Evolutionary conservation across 129 eudicot species (phyloP).

Genomic region (Centrapalus pauciflorus): DNA sequence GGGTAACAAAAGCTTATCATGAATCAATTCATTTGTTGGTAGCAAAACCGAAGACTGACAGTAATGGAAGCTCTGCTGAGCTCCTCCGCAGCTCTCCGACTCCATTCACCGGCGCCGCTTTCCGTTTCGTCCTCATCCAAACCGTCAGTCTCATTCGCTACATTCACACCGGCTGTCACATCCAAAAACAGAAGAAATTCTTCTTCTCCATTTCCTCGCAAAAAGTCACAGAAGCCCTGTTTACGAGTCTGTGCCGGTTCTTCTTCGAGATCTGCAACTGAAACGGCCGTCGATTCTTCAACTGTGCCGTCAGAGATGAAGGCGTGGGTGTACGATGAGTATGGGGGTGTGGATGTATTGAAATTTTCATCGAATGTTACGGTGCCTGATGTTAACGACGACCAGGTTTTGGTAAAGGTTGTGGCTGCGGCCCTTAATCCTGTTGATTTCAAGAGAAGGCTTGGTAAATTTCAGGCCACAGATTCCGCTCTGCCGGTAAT

Average conservation of each 20-base stretch:
- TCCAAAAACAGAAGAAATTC: background rate
- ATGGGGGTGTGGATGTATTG: conserved; percentile 86
- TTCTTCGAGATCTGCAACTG: conserved; percentile 48
- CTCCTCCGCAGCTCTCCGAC: conserved; percentile 57
- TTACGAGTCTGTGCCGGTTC: conserved; percentile 44
- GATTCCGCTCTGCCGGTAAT: conserved; percentile 93
- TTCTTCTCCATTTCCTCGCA: background rate
- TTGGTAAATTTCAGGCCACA: conserved; percentile 81
- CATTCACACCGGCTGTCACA: conserved; percentile 22
- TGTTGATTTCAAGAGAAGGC: conserved; percentile 78
- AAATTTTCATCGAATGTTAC: conserved; percentile 45
- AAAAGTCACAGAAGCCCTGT: background rate
- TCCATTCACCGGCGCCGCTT: conserved; percentile 31
- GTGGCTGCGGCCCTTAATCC: conserved; percentile 93
- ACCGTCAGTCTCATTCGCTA: conserved; percentile 21
- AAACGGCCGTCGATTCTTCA: conserved; percentile 35
- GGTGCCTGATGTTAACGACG: conserved; percentile 69
- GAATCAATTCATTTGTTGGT: background rate
- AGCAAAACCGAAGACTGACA: background rate
- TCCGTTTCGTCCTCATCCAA: conserved; percentile 32
- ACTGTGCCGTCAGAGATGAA: conserved; percentile 69
- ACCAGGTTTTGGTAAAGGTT: conserved; percentile 89
- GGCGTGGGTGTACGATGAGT: conserved; percentile 83
- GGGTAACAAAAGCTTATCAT: conserved; percentile 30
- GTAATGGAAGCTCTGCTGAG: conserved; percentile 66